A percentile compares a stretch with the other conserved stretches of the same genome.
These are phyloP conservation scores for Penicillium sp. DNA, from an alignment of 2,329 filamentous ascomycete species.

Conservation along the genomic window DNA sequence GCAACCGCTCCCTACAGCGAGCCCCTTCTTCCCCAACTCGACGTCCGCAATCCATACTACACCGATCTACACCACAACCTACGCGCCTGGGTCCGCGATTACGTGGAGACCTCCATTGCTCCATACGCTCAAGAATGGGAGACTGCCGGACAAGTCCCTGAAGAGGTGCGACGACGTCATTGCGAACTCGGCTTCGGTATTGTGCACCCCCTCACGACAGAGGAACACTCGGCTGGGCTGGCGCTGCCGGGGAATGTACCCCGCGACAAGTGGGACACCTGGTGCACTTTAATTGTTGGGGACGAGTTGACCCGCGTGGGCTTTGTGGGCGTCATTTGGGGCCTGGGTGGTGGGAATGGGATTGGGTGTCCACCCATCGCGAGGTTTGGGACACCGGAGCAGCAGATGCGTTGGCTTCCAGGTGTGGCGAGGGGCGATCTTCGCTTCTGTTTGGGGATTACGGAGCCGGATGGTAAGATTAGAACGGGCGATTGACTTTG, in stretches of 20 bases:
- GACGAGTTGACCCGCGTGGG: conserved; percentile 61
- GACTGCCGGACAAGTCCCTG: conserved; percentile 56
- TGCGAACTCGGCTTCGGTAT: conserved; percentile 46
- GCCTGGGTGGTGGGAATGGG: conserved; percentile 61
- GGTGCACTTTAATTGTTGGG: conserved; percentile 58
- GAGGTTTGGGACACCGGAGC: conserved; percentile 63
- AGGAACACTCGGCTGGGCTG: conserved; percentile 46
- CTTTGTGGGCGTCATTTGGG: conserved; percentile 61
- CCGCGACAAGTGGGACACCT: conserved; percentile 57
- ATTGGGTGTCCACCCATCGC: conserved; percentile 68
- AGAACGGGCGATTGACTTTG: conserved; percentile 38
- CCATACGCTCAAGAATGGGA: conserved; percentile 68
- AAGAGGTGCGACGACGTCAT: conserved; percentile 44
- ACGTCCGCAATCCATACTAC: conserved; percentile 59
- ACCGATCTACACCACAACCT: conserved; percentile 63
- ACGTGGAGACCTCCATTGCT: conserved; percentile 62
- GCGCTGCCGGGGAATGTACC: conserved; percentile 52
- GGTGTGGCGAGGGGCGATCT: conserved; percentile 62
- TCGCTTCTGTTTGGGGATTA: conserved; percentile 67
- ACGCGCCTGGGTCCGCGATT: conserved; percentile 60
- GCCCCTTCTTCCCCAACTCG: conserved; percentile 53
- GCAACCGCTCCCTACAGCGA: conserved; percentile 46
- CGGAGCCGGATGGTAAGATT: conserved; percentile 60
- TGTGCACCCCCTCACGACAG: conserved; percentile 42
- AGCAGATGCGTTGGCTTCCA: conserved; percentile 63